Evolutionary conservation across 345 rosid species (phyloP), one percentile per base, ranked within the genome.

Genomic region (Aquilaria malaccensis): DNA sequence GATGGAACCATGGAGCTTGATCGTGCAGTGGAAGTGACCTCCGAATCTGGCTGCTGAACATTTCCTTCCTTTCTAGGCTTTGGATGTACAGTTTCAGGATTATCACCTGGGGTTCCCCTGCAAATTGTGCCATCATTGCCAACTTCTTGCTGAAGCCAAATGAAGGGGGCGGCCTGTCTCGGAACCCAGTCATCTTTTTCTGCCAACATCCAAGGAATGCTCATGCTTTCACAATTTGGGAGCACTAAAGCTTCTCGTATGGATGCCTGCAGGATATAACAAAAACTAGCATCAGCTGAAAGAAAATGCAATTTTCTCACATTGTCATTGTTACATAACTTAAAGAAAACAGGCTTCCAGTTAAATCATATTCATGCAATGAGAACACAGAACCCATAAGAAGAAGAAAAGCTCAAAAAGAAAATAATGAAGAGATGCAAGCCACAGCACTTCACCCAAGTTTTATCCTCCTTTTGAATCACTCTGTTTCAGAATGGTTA

Each of bases 131-230:
- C 56, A 37, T 82, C 85, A 65, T 68, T 62, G 59, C 52, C 60
- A 30, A 74, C 72, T 70, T 94, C 99, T 76, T 81, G 96, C 73
- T 79, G 76, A 61, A 81, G 79, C 99, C 97, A 81, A 46, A 88
- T 81, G 74, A 79, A 91, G 32, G 99, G 99, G 66, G 97, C 99
- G 37, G 70, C 80, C 45, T 74, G 72, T 66, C 83, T 74, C 46
- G 84, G 81, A 29, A 85, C 82, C 97, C 99, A 94, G 71, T 94
- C 97, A 66, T 94, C 77, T 69, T 88, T 86, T 59, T 94, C 96
- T 4, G 95, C 91, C 66, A 79, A 63, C 97, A 94, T 94, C 81
- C 87, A 82, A 10, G 97, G 93, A 75, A 94, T 73, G 69, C 82
- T 76, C 58, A 83, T 13, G 55, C 83, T 80, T 73, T 88, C 96